Base-by-base conservation (phyloP, 1,284 basidiomycete genomes). In the Phellinidium pouzarii region DNA sequence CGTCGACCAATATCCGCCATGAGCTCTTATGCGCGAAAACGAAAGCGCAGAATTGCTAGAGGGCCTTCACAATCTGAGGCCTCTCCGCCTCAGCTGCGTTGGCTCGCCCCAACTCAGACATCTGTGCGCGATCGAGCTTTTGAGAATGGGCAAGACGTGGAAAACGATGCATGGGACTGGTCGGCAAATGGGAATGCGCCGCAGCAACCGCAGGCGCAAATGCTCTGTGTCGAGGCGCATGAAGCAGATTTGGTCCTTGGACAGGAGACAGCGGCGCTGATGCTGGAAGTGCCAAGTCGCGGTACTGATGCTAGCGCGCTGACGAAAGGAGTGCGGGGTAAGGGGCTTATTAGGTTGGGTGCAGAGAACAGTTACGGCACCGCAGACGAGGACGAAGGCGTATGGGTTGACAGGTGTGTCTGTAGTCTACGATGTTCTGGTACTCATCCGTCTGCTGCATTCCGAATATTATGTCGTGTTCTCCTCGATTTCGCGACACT, bases 331-430 rank as follows among this genome's bases (percentile, higher is more conserved):
- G 31, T 41, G 58, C 36, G 61, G 59, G 48, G 60, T n/a, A 44
- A 47, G 14, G 53, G 25, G 7, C 41, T 55, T 44, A 46, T 55
- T 5, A 50, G 44, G 36, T 51, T 36, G 49, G 31, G 40, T 27
- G 27, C 9, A 38, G 19, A 12, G 4, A 23, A 36, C 12, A 42
- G n/a, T n/a, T n/a, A n/a, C n/a, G n/a, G n/a, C n/a, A n/a, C n/a
- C n/a, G n/a, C n/a, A n/a, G n/a, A n/a, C n/a, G 43, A 5, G 27
- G 27, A 14, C 23, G 44, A 34, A 27, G 41, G 23, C 65, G 57
- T 77, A 3, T 78, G 75, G 80, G 71, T 84, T 56, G 83, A 84
- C 73, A 76, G 84, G 84, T 80, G 76, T 68, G 83, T 71, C 57
- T 53, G 58, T 44, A 44, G 25, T 25, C 36, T 29, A 44, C 19